phyloP scores from a whole-genome alignment of 352 stramenopile species.

The Globisporangium parvum region DNA sequence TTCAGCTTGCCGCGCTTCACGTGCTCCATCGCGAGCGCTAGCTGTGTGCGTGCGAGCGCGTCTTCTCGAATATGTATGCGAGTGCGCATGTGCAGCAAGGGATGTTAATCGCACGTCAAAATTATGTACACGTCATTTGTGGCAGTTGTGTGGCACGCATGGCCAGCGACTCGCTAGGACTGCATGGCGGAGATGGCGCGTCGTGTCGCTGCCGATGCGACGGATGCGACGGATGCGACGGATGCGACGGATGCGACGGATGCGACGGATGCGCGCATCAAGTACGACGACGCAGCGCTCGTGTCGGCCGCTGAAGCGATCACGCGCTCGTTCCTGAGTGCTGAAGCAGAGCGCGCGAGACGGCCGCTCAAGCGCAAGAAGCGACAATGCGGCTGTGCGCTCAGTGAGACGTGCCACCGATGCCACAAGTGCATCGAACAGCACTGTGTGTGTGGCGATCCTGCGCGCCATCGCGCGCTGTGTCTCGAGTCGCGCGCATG shows the following conservation, averaged over 20 bases:
- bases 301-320: conserved; percentile 7
- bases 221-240: not conserved
- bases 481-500: conserved; percentile 67
- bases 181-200: not conserved
- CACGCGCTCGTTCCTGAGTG: conserved; percentile 4
- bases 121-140: too few relatives aligned
- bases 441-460: conserved; percentile 47
- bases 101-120: too few relatives aligned
- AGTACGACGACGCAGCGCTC: not conserved
- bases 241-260: not conserved
- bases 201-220: not conserved
- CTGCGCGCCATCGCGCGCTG: conserved; percentile 12
- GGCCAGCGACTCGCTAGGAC: too few relatives aligned
- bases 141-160: too few relatives aligned
- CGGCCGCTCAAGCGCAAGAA: conserved; percentile 13
- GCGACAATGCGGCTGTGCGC: conserved; percentile 39
- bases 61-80: too few relatives aligned
- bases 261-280: not conserved
- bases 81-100: too few relatives aligned
- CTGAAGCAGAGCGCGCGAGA: not conserved
- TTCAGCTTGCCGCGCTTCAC: conserved; percentile 82
- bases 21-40: conserved; percentile 71
- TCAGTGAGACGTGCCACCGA: conserved; percentile 36
- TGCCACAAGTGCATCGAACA: conserved; percentile 55
- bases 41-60: not conserved